Evolutionary conservation across 106 monocot genomes (phyloP), one percentile per base, ranked within the genome.

Genomic region (Amphibolis antarctica): DNA sequence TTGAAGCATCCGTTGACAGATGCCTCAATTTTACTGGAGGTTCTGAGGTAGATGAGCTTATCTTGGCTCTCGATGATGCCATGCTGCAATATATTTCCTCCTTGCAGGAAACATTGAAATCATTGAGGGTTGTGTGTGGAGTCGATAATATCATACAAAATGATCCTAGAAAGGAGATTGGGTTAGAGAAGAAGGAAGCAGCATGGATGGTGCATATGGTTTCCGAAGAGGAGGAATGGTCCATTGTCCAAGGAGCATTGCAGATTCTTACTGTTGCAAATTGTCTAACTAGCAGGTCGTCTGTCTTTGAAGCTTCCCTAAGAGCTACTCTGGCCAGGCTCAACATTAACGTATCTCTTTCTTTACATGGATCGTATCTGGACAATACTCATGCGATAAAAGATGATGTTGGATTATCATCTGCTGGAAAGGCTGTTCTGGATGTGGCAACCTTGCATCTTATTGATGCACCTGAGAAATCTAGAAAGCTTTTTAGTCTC

Each of bases 211-310:
- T 80, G 61, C 81, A 89, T 58, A 75, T 90, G 74, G 90, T 90
- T 6, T 87, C 87, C 68, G 96, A 98, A 71, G 96, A 98, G 59
- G 96, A 96, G 68, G 96, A 98, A 63, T 98, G 96, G 96, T 91
- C 96, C 44, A 98, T 91, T 57, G 85, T 98, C 24, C 96, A 98
- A 71, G 96, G 91, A 45, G 87, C 96, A 58, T 65, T 98, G 66
- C 96, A 98, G 77, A 98, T 98, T 76, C 84, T 98, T 53, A 98
- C 96, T 48, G 96, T 98, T 74, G 84, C 96, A 14, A 87, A 91
- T 75, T 84, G 96, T 66, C 62, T 98, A 63, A 87, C 90, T 1
- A 83, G 78, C 74, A 80, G 91, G 77, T 59, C 87, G 50, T 87
- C 96, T 14, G 96, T 98, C 62, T 98, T 98, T 71, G 96, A 98